Conservation (phyloP, 2,329 filamentous ascomycete species). For the Lithohypha guttulata region DNA sequence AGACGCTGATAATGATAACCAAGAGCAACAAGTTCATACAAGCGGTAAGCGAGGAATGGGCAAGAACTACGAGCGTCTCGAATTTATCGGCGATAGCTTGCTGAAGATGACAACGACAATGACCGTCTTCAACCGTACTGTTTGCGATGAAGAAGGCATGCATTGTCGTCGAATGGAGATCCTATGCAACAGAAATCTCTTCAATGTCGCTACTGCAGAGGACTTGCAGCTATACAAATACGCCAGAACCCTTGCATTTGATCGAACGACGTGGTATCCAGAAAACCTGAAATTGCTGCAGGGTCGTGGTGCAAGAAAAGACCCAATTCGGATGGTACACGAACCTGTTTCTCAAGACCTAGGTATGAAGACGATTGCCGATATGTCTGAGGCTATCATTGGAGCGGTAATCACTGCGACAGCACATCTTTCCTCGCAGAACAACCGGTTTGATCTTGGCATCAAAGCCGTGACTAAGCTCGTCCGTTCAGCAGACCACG, state of each 20-base stretch:
- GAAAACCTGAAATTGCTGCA: slow-evolving; percentile 60
- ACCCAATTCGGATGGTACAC: slow-evolving; percentile 14
- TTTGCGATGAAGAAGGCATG: slow-evolving; percentile 70
- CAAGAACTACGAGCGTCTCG: slow-evolving; percentile 85
- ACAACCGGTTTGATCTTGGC: slow-evolving; percentile 46
- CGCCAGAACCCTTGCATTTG: slow-evolving; percentile 62
- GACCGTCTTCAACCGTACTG: slow-evolving; percentile 65
- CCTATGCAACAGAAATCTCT: slow-evolving; percentile 84
- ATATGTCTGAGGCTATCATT: slow-evolving; percentile 89
- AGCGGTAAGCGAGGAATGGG: slow-evolving; percentile 65
- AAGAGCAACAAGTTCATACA: slow-evolving; percentile 39
- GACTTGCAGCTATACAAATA: slow-evolving; percentile 57
- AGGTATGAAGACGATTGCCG: slow-evolving; percentile 81
- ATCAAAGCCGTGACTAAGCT: slow-evolving; percentile 48
- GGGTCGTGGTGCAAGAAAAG: slow-evolving; percentile 50
- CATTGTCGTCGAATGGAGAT: slow-evolving; percentile 86
- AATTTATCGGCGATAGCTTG: slow-evolving; percentile 88
- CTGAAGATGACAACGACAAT: slow-evolving; percentile 94
- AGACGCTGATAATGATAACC: slow-evolving; percentile 69
- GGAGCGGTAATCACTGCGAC: slow-evolving; percentile 63
- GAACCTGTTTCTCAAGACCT: slow-evolving; percentile 52
- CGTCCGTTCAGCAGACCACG: slow-evolving; percentile 59
- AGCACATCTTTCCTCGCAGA: too few species aligned
- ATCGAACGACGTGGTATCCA: slow-evolving; percentile 74
- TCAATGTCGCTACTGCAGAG: slow-evolving; percentile 59